Percentiles rank a stretch among this genome's conserved stretches.
Evolutionary conservation across 176 grass and related monocot genomes (phyloP).

Genomic region (Cocos nucifera): DNA sequence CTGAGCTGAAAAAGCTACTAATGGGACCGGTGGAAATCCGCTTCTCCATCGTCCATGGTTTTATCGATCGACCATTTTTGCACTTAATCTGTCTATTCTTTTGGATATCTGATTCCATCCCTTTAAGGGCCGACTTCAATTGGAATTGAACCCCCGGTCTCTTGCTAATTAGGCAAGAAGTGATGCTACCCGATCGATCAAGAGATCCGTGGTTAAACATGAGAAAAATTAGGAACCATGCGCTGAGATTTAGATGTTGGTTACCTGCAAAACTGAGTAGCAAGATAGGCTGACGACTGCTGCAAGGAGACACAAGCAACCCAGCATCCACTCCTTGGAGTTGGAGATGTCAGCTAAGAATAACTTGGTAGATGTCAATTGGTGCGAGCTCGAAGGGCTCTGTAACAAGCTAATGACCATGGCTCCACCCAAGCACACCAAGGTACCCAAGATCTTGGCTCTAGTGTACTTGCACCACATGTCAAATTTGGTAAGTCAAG

Average conservation of each 20-base stretch:
- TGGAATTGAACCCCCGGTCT: too few species aligned
- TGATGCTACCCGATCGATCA: too few species aligned
- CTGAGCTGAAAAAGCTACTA: too few species aligned
- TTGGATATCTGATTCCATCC: too few species aligned
- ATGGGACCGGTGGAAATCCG: too few species aligned
- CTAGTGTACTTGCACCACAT: slow-evolving; percentile 44
- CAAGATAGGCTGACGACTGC: slow-evolving; percentile 25
- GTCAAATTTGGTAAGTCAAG: slow-evolving; percentile 24
- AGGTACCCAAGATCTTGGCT: slow-evolving; percentile 48
- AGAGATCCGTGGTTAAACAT: too few species aligned
- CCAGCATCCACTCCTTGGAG: slow-evolving; percentile 43
- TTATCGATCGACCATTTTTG: too few species aligned
- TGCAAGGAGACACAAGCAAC: slow-evolving; percentile 43
- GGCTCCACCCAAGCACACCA: slow-evolving; percentile 49
- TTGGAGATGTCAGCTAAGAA: slow-evolving; percentile 2
- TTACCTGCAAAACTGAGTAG: slow-evolving; percentile 50
- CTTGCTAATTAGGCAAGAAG: too few species aligned
- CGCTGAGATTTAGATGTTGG: background rate
- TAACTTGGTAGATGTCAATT: background rate
- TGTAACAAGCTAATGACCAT: slow-evolving; percentile 57
- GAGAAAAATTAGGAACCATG: too few species aligned
- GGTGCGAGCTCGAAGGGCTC: slow-evolving; percentile 9
- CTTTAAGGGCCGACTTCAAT: too few species aligned
- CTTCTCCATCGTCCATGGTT: too few species aligned
- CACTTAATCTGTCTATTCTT: too few species aligned